Evolutionary conservation across 78 protist species (phyloP).

Genomic region (Dictyostelium brefeldianum): DNA sequence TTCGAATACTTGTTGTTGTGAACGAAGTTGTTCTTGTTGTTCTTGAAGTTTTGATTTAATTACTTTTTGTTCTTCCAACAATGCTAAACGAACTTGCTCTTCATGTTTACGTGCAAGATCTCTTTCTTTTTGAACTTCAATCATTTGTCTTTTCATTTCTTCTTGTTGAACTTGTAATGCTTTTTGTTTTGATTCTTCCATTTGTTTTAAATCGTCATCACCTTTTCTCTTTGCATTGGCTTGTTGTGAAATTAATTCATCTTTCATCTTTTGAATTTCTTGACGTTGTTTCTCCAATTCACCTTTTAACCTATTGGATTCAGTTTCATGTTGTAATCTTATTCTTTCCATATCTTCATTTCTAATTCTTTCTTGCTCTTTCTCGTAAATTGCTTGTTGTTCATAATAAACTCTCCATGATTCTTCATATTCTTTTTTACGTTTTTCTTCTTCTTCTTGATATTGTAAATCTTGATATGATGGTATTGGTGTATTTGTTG

Average conservation of each 20-base stretch:
- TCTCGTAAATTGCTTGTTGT: constrained; percentile 32
- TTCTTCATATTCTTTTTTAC: constrained; percentile 48
- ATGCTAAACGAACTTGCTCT: constrained; percentile 11
- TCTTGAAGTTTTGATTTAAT: constrained; percentile 19
- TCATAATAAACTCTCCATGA: constrained; percentile 46
- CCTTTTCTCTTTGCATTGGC: neutral
- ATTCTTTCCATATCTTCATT: constrained; percentile 52
- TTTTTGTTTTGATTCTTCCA: constrained; percentile 13
- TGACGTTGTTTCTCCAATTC: constrained; percentile 52
- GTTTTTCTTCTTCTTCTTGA: constrained; percentile 26
- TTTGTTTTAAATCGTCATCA: neutral
- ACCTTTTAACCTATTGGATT: constrained; percentile 8
- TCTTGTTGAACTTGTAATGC: constrained; percentile 55
- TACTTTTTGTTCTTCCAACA: constrained; percentile 36
- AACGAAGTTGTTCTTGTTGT: neutral
- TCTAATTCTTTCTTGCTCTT: constrained; percentile 37
- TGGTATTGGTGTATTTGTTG: constrained; percentile 1
- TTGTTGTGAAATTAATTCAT: neutral
- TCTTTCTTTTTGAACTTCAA: constrained; percentile 50
- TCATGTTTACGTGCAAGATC: constrained; percentile 57
- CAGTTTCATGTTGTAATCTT: constrained; percentile 38
- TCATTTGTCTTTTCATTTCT: constrained; percentile 66
- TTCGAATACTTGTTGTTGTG: constrained; percentile 31
- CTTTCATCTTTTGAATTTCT: constrained; percentile 16
- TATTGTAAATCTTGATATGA: constrained; percentile 18